Percentiles rank a stretch among this genome's conserved stretches.
Evolutionary conservation across 2,329 filamentous ascomycete genomes (phyloP).

Genomic region (Cercospora sesami): DNA sequence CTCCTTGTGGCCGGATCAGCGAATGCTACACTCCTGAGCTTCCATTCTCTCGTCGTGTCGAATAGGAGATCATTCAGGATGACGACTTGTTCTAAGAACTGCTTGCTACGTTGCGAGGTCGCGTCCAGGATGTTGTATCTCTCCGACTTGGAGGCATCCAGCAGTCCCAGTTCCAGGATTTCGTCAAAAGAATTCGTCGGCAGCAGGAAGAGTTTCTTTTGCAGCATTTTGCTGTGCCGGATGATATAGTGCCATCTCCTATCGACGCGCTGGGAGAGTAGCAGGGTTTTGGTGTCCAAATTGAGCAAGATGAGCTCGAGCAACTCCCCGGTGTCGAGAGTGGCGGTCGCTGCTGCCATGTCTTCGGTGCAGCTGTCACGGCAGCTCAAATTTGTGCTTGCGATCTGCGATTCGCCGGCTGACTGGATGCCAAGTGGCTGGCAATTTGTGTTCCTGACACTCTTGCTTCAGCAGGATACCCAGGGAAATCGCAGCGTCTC

Average conservation of each 20-base stretch:
- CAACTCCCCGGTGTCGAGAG: constrained; percentile 22
- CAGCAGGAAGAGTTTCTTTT: constrained; percentile 28
- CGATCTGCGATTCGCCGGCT: background rate
- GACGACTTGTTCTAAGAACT: constrained; percentile 23
- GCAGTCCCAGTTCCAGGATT: constrained; percentile 20
- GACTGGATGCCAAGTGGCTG: background rate
- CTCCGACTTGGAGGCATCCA: constrained; percentile 14
- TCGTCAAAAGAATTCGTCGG: constrained; percentile 24
- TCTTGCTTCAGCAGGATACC: background rate
- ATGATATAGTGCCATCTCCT: constrained; percentile 23
- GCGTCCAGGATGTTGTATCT: constrained; percentile 25
- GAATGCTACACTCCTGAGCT: constrained; percentile 15
- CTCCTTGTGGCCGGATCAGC: constrained; percentile 12
- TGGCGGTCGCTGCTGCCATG: constrained; percentile 18
- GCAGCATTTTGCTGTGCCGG: constrained; percentile 20
- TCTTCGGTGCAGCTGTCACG: background rate
- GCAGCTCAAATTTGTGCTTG: background rate
- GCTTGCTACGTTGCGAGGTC: constrained; percentile 22
- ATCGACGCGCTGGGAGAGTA: constrained; percentile 25
- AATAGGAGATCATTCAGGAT: constrained; percentile 26
- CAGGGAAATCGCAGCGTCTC: background rate
- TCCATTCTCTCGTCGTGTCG: constrained; percentile 24
- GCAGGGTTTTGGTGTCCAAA: constrained; percentile 25
- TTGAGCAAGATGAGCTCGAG: constrained; percentile 25
- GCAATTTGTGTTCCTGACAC: background rate